Evolutionary conservation across 768 basidiomycete genomes (phyloP).

Genomic region (Mycena galopus): DNA sequence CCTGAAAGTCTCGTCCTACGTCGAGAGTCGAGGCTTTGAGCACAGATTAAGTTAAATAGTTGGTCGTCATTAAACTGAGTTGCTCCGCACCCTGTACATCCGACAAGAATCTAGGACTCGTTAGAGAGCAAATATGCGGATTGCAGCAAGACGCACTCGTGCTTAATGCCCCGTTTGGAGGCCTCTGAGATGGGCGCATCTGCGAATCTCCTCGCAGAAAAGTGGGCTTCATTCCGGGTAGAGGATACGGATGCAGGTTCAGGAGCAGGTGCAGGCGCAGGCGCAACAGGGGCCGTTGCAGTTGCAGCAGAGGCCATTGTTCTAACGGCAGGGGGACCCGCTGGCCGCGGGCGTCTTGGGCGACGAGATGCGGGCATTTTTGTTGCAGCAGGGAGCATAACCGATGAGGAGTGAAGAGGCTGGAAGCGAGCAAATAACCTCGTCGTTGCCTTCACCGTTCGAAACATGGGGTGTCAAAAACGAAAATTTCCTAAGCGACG

Average conservation of each 20-base stretch:
- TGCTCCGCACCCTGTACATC: constrained; percentile 58
- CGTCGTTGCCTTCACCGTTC: constrained; percentile 24
- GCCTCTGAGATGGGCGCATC: constrained; percentile 54
- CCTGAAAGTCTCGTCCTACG: constrained; percentile 36
- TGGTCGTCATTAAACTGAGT: not conserved
- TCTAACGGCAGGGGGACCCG: constrained; percentile 3
- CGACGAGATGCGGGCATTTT: constrained; percentile 31
- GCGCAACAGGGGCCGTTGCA: constrained; percentile 7
- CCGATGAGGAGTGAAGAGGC: not conserved
- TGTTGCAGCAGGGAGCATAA: constrained; percentile 21
- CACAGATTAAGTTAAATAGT: not conserved
- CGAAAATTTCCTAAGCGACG: not conserved
- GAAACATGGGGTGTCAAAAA: constrained; percentile 16
- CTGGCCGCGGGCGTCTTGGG: constrained; percentile 24
- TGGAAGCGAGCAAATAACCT: constrained; percentile 26
- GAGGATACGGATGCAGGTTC: not conserved
- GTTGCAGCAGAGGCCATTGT: constrained; percentile 26
- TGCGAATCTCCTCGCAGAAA: constrained; percentile 47
- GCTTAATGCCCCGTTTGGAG: constrained; percentile 56
- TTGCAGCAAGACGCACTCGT: constrained; percentile 52
- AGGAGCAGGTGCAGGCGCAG: not conserved
- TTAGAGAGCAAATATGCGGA: constrained; percentile 2
- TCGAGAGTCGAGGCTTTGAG: constrained; percentile 55
- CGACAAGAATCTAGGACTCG: constrained; percentile 52
- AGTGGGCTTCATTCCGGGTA: constrained; percentile 36